Base-by-base conservation (phyloP, 78 protist species). In the Pigoraptor vietnamica region DNA sequence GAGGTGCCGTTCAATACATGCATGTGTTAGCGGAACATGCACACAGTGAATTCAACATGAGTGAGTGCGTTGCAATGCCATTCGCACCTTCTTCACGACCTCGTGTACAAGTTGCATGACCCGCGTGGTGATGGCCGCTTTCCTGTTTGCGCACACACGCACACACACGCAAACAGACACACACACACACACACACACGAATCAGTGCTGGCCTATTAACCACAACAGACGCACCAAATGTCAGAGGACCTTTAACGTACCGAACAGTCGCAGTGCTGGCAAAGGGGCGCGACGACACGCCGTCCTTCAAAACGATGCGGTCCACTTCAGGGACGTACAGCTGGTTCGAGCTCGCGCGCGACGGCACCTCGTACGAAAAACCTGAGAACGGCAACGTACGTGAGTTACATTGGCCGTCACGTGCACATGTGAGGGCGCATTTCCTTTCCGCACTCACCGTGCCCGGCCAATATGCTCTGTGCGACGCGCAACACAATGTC, bases 41-140 rank as follows among this genome's bases (percentile, higher is more conserved):
- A n/a, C n/a, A n/a, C n/a, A n/a, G n/a, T n/a, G n/a, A n/a, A n/a
- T n/a, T n/a, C n/a, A n/a, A n/a, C n/a, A n/a, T n/a, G n/a, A n/a
- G n/a, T n/a, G n/a, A n/a, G n/a, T n/a, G n/a, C n/a, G n/a, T n/a
- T n/a, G n/a, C n/a, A n/a, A n/a, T n/a, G n/a, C n/a, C n/a, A n/a
- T n/a, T n/a, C n/a, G n/a, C 29, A 48, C 67, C 67, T 79, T 79
- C 79, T 24, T 0, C 90, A 92, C 88, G 21, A 95, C 95, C 91
- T 95, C 94, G 91, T 93, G 91, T 6, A 93, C 84, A 0, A 95
- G 90, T 89, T 90, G 92, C n/a, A 95, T 79, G 23, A 95, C 90
- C 0, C 94, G 87, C 34, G 96, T 94, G n/a, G 93, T 95, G 48
- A 95, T 95, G 6, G 97, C 95, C 32, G 92, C 40, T 35, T 95